Base-by-base conservation (phyloP, 805 yeast genomes). In the Candida namnaoensis region DNA sequence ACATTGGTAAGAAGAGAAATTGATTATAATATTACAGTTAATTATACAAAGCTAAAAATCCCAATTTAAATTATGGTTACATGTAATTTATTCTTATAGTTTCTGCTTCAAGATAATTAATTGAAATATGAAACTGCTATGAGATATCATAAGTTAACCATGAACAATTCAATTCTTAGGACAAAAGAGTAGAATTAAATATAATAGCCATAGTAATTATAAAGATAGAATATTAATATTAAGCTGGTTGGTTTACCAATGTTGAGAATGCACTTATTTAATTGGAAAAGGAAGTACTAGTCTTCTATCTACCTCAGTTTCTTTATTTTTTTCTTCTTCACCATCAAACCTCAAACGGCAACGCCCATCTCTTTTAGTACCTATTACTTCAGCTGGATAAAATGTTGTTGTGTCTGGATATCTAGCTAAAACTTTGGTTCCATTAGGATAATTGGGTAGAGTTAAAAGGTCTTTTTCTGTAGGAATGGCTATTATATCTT, bases 341-440 rank as follows among this genome's bases (percentile, higher is more conserved):
- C 98, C 99, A 50, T 91, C 98, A 54, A 93, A 93, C 53, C 78
- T 76, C 42, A 93, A 68, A 48, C 88, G 66, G 47, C 95, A 91
- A 11, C 72, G 74, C 0, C 90, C 88, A 47, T 82, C 90, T 48
- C 85, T 57, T 46, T 77, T 79, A 38, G 76, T 71, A 0, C 95
- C 90, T 24, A 80, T 80, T 3, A 93, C 97, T 39, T 85, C 86
- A 0, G 99, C 99, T 4, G 95, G 87, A 54, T 93, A 93, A 53
- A 93, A 93, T 0, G 98, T 90, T 0, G 99, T 93, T 0, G 99
- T 93, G 51, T 93, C 99, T 1, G 99, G 99, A 54, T 93, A 93
- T 53, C 95, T 72, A 0, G 97, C 99, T 44, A 93, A 67, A 4
- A 93, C 98, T 49, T 78, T 80, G 1, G 88, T 71, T 0, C 95